Evolutionary conservation across 139 green algal species (phyloP).

Genomic region (Auxenochlorella protothecoides): DNA sequence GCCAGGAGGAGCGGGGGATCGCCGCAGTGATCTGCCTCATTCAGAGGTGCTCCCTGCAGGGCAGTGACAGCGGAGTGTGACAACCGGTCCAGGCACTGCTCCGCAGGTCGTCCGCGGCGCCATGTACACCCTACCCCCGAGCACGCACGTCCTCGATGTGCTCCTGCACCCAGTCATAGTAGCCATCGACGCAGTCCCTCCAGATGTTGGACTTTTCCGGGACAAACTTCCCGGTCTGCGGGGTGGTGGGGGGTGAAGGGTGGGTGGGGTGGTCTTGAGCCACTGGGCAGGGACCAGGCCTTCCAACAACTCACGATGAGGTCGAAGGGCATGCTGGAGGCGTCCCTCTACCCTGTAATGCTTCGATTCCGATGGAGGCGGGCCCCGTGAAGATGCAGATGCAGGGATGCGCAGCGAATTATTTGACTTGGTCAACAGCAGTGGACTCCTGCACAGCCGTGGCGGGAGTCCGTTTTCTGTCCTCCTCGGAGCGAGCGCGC

Average conservation of each 20-base stretch:
- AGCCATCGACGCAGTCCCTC: conserved; percentile 86
- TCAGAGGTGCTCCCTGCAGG: conserved; percentile 67
- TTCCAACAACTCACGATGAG: conserved; percentile 26
- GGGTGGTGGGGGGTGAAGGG: background rate
- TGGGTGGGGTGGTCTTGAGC: background rate
- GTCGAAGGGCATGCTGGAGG: conserved; percentile 32
- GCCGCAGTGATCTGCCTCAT: conserved; percentile 87
- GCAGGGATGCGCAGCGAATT: background rate
- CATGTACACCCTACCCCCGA: background rate
- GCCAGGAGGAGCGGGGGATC: conserved; percentile 85
- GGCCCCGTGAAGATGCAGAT: background rate
- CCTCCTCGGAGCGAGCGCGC: too few relatives aligned
- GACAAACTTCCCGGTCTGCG: conserved; percentile 76
- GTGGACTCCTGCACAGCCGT: background rate
- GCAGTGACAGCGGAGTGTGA: background rate
- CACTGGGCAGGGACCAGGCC: background rate
- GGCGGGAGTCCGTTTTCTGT: background rate
- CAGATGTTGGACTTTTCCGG: conserved; percentile 96
- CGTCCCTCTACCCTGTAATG: too few relatives aligned
- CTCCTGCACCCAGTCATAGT: conserved; percentile 91
- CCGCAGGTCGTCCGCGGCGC: too few relatives aligned
- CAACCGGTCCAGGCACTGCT: too few relatives aligned
- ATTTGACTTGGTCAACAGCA: background rate
- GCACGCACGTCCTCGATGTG: conserved; percentile 66
- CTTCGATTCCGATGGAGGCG: too few relatives aligned